These are phyloP conservation scores for Termitomyces sp. DNA, from an alignment of 768 basidiomycete genomes.

Conservation along the genomic window DNA sequence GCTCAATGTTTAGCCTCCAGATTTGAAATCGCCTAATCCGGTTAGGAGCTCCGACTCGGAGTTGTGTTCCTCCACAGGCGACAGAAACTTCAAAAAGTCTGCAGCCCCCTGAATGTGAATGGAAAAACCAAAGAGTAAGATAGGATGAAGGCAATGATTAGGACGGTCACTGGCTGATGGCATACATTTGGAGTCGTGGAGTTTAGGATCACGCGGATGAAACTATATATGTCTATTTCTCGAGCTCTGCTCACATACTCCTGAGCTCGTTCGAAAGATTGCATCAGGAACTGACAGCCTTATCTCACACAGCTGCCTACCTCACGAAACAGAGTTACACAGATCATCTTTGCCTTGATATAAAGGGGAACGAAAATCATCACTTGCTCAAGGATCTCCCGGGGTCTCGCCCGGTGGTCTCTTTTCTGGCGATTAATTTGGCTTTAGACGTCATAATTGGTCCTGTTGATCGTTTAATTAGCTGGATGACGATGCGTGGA, in stretches of 20 bases:
- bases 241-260: background rate
- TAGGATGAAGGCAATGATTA: background rate
- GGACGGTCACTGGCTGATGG: background rate
- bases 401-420: background rate
- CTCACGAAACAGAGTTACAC: background rate
- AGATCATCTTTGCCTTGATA: too few species aligned
- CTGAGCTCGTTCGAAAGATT: too few species aligned
- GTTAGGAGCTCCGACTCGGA: background rate
- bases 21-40: background rate
- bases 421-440: background rate
- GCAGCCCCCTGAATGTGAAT: background rate
- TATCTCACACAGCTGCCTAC: background rate
- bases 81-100: background rate
- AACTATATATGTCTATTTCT: background rate
- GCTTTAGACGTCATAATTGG: too few species aligned
- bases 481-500: background rate
- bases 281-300: background rate
- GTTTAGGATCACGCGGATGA: background rate
- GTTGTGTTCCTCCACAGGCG: background rate
- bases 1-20: background rate
- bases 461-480: background rate
- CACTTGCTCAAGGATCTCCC: background rate
- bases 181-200: background rate
- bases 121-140: background rate
- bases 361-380: too few species aligned